Evolutionary conservation across 2,329 filamentous ascomycete species (phyloP).

Genomic region (Colletotrichum abscissum): DNA sequence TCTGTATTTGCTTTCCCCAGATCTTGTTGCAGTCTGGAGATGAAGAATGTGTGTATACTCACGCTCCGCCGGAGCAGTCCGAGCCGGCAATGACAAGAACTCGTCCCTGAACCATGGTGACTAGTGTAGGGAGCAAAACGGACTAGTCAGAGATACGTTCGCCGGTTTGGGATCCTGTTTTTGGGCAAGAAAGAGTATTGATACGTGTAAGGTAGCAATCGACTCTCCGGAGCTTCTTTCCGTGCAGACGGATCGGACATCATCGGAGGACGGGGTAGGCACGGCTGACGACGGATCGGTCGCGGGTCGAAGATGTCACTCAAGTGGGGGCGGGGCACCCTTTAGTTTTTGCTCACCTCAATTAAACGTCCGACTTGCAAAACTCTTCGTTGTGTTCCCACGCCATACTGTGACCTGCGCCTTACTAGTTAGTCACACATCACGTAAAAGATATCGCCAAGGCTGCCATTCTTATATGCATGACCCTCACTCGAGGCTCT

Average conservation of each 20-base stretch:
- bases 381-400: not conserved
- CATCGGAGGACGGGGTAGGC: not conserved
- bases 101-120: constrained; percentile 54
- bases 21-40: too few relatives aligned
- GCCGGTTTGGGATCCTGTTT: not conserved
- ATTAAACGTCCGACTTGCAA: not conserved
- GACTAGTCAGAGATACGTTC: not conserved
- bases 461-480: not conserved
- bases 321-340: constrained; percentile 31
- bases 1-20: too few relatives aligned
- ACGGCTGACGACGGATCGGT: constrained; percentile 9
- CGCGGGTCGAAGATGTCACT: constrained; percentile 25
- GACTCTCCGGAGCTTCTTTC: not conserved
- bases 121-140: not conserved
- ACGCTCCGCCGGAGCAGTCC: constrained; percentile 91
- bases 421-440: not conserved
- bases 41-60: constrained; percentile 45
- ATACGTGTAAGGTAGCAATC: not conserved
- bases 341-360: constrained; percentile 7
- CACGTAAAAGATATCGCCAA: not conserved
- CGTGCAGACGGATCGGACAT: not conserved
- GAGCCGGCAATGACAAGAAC: constrained; percentile 89
- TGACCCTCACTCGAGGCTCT: not conserved
- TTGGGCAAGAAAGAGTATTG: too few relatives aligned
- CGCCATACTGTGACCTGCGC: not conserved